A percentile compares a stretch with the other conserved stretches of the same genome.
These are phyloP conservation scores for Tricholoma furcatifolium DNA, from an alignment of 768 basidiomycete species.

Conservation along the genomic window DNA sequence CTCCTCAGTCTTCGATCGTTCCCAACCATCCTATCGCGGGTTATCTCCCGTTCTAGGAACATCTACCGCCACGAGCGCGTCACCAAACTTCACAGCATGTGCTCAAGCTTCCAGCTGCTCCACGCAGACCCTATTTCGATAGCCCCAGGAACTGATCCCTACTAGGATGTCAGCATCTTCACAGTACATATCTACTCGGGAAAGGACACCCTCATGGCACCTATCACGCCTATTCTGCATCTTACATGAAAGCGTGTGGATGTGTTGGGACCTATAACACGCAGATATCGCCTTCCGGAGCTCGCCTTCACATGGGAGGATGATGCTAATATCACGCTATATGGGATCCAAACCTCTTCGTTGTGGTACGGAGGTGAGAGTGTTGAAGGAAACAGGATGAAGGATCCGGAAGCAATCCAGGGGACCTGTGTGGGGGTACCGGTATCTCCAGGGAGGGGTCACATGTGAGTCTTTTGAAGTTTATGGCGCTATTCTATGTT, in stretches of 20 bases:
- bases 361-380: constrained; percentile 29
- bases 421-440: constrained; percentile 24
- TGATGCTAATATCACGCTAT: constrained; percentile 22
- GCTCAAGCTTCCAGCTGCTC: constrained; percentile 26
- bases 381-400: constrained; percentile 26
- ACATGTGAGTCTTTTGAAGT: constrained; percentile 23
- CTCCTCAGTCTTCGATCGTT: constrained; percentile 24
- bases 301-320: constrained; percentile 35
- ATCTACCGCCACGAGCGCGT: constrained; percentile 29
- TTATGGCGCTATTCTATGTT: not conserved
- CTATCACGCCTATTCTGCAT: constrained; percentile 29
- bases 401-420: constrained; percentile 29
- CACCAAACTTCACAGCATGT: constrained; percentile 27
- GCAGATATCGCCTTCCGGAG: constrained; percentile 27
- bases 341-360: constrained; percentile 25
- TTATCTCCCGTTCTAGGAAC: constrained; percentile 29
- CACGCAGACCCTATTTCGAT: constrained; percentile 24
- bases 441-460: constrained; percentile 28
- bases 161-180: constrained; percentile 15
- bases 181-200: not conserved
- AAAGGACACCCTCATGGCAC: constrained; percentile 2
- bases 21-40: constrained; percentile 26
- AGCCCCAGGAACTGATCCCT: constrained; percentile 9
- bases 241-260: constrained; percentile 30
- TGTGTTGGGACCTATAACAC: constrained; percentile 28